Evolutionary conservation across 768 basidiomycete species (phyloP), one percentile per base, ranked within the genome.

Genomic region (Lentinula edodes): DNA sequence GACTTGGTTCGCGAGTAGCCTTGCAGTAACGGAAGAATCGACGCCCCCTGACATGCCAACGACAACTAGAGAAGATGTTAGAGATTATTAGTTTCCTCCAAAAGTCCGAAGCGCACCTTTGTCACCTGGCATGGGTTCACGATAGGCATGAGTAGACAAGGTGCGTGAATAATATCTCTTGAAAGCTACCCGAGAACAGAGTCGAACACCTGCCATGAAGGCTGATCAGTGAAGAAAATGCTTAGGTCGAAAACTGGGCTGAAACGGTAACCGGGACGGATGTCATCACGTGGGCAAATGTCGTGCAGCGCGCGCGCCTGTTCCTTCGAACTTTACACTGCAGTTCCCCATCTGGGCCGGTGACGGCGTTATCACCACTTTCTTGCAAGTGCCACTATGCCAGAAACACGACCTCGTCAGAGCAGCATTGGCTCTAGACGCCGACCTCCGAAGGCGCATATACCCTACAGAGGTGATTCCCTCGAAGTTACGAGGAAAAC

Each of bases 11-110:
- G 87, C 78, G 20, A 97, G 75, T 8, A 97, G 74, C 61, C 81
- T 78, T n/a, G 95, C 91, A 1, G 91, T 77, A 10, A 96, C 93
- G 2, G 92, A 93, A 5, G 94, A 96, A 71, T 98, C 95, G 12
- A 98, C 95, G 3, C 95, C 95, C 32, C 95, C 95, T 0, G 93
- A 95, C 91, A 97, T 95, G 20, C 91, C 93, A 7, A 96, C 84
- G 6, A 91, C 84, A 52, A 98, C 95, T 95, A 64, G 20, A 46
- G 18, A 36, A 15, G 12, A n/a, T 35, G 12, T 50, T 38, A 51
- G 36, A 35, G 8, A 51, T 51, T 34, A 10, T 4, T n/a, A 15
- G 7, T 18, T 48, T 18, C 15, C 18, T 16, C 18, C 6, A 5
- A 23, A 39, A 7, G 9, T 23, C n/a, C 3, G 16, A 20, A n/a